Evolutionary conservation across 2,329 filamentous ascomycete genomes (phyloP).

Genomic region (Aureobasidium pullulans): DNA sequence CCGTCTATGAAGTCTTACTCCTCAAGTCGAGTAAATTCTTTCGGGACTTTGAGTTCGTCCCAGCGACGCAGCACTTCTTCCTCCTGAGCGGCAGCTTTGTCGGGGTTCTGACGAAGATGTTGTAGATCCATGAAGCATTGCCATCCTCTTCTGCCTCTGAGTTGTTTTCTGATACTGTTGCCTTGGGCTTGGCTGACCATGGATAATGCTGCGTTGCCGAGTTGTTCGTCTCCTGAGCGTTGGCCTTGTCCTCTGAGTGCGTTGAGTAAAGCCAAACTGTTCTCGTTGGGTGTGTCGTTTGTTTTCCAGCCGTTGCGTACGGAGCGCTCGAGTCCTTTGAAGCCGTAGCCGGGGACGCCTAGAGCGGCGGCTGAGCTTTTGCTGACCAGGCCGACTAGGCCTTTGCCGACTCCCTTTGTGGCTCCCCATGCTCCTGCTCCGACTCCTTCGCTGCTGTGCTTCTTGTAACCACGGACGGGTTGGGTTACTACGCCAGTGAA

Average conservation of each 20-base stretch:
- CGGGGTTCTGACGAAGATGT: not conserved
- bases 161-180: not conserved
- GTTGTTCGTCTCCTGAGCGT: not conserved
- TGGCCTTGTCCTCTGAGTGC: not conserved
- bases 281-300: not conserved
- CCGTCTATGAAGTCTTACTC: not conserved
- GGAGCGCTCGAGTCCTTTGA: conserved; percentile 5
- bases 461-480: conserved; percentile 37
- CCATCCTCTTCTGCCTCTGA: not conserved
- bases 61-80: not conserved
- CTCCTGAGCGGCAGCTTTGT: not conserved
- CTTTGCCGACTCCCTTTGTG: not conserved
- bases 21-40: not conserved
- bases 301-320: conserved; percentile 7
- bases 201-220: not conserved
- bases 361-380: not conserved
- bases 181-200: not conserved
- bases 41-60: not conserved
- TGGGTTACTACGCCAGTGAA: conserved; percentile 56
- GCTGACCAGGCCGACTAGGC: not conserved
- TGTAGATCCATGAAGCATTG: not conserved
- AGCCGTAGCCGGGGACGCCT: not conserved
- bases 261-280: not conserved
- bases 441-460: not conserved
- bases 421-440: not conserved